Evolutionary conservation across 805 yeast genomes (phyloP), one percentile per base, ranked within the genome.

Genomic region (Candida incommunis): DNA sequence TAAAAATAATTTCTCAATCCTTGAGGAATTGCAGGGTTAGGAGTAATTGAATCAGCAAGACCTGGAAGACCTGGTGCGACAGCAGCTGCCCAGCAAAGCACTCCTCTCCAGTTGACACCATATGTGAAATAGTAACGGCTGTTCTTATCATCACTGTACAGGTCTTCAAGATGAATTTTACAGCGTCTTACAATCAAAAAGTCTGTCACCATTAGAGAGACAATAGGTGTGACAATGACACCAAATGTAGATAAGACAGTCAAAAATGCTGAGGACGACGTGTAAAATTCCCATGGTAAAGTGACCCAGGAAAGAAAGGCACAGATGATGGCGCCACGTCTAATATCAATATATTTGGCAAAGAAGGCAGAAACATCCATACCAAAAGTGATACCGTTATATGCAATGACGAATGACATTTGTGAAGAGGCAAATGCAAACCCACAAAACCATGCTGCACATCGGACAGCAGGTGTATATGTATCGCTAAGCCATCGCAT

Each of bases 1-100:
- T 66, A 60, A 51, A 62, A 70, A 50, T 63, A 68, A 47, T 68
- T 63, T 3, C 59, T 55, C 13, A 66, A 60, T 16, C 74, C 75
- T 3, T n/a, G 18, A 15, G 26, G 49, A 40, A 50, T 48, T 26
- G 57, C 53, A 25, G 27, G 7, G 13, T 13, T 25, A 5, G 37
- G 37, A 18, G 37, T 31, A n/a, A 47, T 26, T 46, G 49, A 43
- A 58, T 61, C 24, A 56, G 62, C 51, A 7, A 69, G 58, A 11
- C 43, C 43, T 7, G 43, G 43, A 23, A 41, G 11, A 23, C 43
- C 43, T 7, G 27, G 24, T 7, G 43, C 40, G 4, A 23, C 18
- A 13, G 40, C 27, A 9, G 37, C 43, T 9, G 20, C 13, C 37
- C 37, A 68, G 9, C 64, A 57, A 7, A 56, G 31, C 11, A 67